Conservation (phyloP, 768 basidiomycete species). For the Kwoniella europaea region DNA sequence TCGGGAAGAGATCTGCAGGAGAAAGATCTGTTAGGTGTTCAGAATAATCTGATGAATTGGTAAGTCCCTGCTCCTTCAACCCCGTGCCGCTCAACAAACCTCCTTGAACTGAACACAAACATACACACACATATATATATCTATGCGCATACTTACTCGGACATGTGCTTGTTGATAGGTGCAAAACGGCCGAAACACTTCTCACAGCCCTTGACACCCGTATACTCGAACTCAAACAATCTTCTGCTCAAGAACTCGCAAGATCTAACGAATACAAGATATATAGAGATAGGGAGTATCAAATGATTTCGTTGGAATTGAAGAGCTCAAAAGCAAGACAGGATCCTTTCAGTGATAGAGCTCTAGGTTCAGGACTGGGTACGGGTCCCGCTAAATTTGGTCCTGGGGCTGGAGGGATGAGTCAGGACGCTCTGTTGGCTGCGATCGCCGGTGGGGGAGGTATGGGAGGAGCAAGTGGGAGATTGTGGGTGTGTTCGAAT, state of each 20-base stretch:
- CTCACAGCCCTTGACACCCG: constrained; percentile 19
- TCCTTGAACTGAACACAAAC: too few relatives aligned
- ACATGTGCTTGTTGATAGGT: constrained; percentile 6
- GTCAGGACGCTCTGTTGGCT: constrained; percentile 6
- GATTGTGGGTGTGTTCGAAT: constrained; percentile 25
- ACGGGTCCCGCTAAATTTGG: neutral
- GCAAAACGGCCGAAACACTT: constrained; percentile 22
- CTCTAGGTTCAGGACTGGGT: neutral
- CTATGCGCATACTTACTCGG: too few relatives aligned
- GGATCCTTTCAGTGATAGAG: neutral
- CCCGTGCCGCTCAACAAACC: too few relatives aligned
- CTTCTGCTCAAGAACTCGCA: neutral
- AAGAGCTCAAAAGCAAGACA: constrained; percentile 1
- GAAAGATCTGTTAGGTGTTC: constrained; percentile 29
- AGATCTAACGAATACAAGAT: neutral
- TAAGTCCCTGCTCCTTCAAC: constrained; percentile 31
- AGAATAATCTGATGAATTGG: constrained; percentile 50
- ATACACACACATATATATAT: neutral
- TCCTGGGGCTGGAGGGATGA: neutral
- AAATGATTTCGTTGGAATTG: constrained; percentile 1
- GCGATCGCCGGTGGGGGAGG: constrained; percentile 4
- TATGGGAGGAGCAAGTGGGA: constrained; percentile 1
- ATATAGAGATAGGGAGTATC: constrained; percentile 17
- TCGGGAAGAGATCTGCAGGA: constrained; percentile 79
- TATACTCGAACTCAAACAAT: constrained; percentile 5